phyloP scores from a whole-genome alignment of 495 filamentous ascomycete genomes.

The Penicillium lividum region DNA sequence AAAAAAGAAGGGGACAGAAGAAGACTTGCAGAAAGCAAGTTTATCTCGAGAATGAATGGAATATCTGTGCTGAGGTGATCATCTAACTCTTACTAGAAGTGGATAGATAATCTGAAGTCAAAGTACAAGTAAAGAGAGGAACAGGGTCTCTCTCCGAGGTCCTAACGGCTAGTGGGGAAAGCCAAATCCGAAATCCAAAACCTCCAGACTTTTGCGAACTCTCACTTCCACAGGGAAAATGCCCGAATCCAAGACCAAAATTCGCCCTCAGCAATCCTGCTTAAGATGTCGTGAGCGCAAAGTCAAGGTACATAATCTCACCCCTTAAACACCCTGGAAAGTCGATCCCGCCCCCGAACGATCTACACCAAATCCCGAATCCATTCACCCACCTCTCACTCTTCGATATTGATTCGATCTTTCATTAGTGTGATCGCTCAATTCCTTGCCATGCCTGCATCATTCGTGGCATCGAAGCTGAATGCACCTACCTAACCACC shows the following conservation, averaged over 20 bases:
- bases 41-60: no score
- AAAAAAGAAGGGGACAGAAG: no score
- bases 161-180: neutral
- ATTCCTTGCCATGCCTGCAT: slow-evolving; percentile 36
- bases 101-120: no score
- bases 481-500: slow-evolving; percentile 37
- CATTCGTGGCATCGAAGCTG: slow-evolving; percentile 31
- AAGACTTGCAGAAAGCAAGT: neutral
- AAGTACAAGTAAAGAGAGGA: no score
- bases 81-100: no score
- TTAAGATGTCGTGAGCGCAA: slow-evolving; percentile 37
- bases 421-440: slow-evolving; percentile 33
- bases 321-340: neutral
- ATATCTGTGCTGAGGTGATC: no score
- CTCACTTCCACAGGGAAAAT: slow-evolving; percentile 8
- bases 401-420: neutral
- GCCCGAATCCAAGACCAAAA: slow-evolving; percentile 27
- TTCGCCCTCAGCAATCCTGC: slow-evolving; percentile 37
- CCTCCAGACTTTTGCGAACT: neutral
- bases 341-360: neutral
- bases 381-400: neutral
- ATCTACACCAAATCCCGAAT: neutral
- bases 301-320: slow-evolving; percentile 26
- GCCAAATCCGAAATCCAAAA: neutral
- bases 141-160: neutral